Conservation (phyloP, 192 early-diverging fungal genomes). For the Podila clonocystis region DNA sequence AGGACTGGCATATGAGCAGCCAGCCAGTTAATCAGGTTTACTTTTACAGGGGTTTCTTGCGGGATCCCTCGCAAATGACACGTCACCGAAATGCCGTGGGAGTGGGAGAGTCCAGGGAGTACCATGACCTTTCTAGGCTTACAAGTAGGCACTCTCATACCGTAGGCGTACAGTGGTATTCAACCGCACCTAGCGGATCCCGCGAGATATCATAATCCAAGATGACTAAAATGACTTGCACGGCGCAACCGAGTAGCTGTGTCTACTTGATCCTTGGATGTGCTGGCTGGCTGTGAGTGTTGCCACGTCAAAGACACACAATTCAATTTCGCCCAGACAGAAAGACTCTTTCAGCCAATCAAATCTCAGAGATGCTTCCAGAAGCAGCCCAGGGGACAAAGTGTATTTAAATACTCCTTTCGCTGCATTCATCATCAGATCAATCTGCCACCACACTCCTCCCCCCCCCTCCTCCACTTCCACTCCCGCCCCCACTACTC, state of each 20-base stretch:
- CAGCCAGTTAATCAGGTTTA: neutral
- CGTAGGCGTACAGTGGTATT: too few species aligned
- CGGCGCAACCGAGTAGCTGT: too few species aligned
- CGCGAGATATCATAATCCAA: too few species aligned
- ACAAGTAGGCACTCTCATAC: too few species aligned
- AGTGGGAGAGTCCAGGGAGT: too few species aligned
- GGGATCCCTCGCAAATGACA: slow-evolving; percentile 4
- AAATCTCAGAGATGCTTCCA: neutral
- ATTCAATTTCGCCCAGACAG: neutral
- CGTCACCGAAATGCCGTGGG: too few species aligned
- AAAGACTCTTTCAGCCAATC: neutral
- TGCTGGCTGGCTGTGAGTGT: slow-evolving; percentile 11
- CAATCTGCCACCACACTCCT: neutral
- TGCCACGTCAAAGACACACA: slow-evolving; percentile 21
- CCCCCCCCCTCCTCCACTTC: neutral
- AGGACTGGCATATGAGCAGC: too few species aligned
- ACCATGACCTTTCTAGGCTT: too few species aligned
- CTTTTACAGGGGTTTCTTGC: neutral
- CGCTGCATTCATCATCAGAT: neutral
- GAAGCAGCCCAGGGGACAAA: neutral
- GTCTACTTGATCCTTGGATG: neutral
- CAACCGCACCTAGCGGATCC: too few species aligned
- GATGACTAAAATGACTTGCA: too few species aligned
- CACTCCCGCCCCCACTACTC: neutral
- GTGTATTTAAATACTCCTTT: neutral